phyloP scores from a whole-genome alignment of 306 rosid species.

The Lotus japonicus region DNA sequence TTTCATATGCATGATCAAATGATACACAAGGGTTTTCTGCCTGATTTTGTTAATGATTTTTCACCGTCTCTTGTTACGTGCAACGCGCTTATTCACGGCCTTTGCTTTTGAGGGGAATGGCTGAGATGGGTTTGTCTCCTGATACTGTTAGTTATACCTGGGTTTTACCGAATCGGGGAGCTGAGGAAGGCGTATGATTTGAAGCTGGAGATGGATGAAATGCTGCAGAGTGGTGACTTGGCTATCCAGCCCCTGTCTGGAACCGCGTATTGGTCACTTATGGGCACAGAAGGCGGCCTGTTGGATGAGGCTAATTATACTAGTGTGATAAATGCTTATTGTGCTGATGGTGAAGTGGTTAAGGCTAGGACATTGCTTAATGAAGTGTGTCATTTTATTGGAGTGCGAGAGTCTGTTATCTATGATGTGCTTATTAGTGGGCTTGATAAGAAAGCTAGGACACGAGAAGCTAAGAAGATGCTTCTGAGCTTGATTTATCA shows the following conservation, averaged over 20 bases:
- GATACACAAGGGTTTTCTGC: no score
- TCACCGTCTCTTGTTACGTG: slow-evolving; percentile 67
- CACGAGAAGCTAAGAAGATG: slow-evolving; percentile 80
- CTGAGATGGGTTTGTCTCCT: slow-evolving; percentile 51
- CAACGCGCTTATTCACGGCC: slow-evolving; percentile 69
- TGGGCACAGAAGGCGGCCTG: slow-evolving; percentile 78
- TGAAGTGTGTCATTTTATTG: slow-evolving; percentile 53
- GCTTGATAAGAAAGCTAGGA: slow-evolving; percentile 72
- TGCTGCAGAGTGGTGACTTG: slow-evolving; percentile 37
- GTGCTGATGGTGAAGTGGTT: slow-evolving; percentile 61
- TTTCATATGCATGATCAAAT: no score
- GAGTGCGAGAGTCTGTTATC: slow-evolving; percentile 64
- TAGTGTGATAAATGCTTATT: slow-evolving; percentile 74
- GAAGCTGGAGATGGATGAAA: slow-evolving; percentile 66
- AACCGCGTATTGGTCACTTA: slow-evolving; percentile 61
- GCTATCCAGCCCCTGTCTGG: slow-evolving; percentile 52
- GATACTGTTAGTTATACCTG: slow-evolving; percentile 81
- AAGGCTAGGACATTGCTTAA: slow-evolving; percentile 63
- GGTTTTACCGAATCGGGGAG: slow-evolving; percentile 61
- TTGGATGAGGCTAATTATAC: slow-evolving; percentile 77
- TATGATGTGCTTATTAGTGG: slow-evolving; percentile 90
- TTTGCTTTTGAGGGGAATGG: slow-evolving; percentile 61
- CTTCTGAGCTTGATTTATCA: slow-evolving; percentile 69
- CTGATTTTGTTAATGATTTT: slow-evolving; percentile 33
- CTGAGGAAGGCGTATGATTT: slow-evolving; percentile 56